Evolutionary conservation across 192 early-diverging fungal species (phyloP).

Genomic region (Tieghemiomyces parasiticus): DNA sequence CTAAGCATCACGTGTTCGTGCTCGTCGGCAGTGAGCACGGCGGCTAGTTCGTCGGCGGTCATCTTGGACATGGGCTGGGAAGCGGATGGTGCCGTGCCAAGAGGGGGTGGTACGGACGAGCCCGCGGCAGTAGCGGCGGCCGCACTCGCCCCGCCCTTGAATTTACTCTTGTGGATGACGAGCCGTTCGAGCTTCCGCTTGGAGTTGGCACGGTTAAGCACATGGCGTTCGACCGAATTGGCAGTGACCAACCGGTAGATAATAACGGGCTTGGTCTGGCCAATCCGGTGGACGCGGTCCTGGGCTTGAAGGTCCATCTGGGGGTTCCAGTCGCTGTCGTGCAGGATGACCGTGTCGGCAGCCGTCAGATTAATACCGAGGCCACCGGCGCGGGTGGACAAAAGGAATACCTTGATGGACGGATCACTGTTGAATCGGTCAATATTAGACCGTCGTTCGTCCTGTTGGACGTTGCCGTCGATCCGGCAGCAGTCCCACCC

Average conservation of each 20-base stretch:
- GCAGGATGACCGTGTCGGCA: conserved; percentile 92
- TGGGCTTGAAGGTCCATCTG: conserved; percentile 96
- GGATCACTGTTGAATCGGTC: conserved; percentile 26
- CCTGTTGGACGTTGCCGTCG: conserved; percentile 72
- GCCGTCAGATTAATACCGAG: conserved; percentile 94
- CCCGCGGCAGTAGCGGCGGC: neutral
- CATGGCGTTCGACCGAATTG: conserved; percentile 72
- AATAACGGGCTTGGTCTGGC: conserved; percentile 81
- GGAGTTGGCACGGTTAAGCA: conserved; percentile 61
- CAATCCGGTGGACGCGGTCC: conserved; percentile 93
- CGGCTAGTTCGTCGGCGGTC: conserved; percentile 47
- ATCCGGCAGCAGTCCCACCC: conserved; percentile 74
- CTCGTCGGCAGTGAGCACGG: conserved; percentile 58
- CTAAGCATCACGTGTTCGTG: conserved; percentile 34
- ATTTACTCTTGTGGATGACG: conserved; percentile 83
- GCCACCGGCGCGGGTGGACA: conserved; percentile 93
- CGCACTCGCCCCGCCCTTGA: conserved; percentile 37
- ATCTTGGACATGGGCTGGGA: conserved; percentile 12
- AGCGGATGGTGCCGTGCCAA: too few species aligned
- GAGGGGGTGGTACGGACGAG: too few species aligned
- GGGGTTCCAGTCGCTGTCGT: conserved; percentile 98
- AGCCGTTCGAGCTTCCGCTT: conserved; percentile 86
- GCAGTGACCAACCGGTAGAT: conserved; percentile 78
- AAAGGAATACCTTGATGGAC: conserved; percentile 55
- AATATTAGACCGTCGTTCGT: conserved; percentile 55